phyloP scores from a whole-genome alignment of 2,329 filamentous ascomycete genomes.

The Fonsecaea pedrosoi region DNA sequence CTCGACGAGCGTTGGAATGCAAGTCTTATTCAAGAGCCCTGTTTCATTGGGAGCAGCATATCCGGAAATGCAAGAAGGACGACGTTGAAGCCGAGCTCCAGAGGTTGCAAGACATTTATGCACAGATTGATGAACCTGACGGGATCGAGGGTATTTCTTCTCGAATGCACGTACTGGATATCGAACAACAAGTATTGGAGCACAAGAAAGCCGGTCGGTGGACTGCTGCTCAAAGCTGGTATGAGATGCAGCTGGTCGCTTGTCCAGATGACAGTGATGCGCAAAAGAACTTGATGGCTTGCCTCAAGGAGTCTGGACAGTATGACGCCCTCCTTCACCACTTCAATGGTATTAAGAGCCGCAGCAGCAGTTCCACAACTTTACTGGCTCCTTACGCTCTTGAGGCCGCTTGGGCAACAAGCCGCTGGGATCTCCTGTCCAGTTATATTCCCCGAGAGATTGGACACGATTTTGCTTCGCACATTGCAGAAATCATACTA shows the following conservation, averaged over 20 bases:
- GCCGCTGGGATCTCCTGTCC: slow-evolving; percentile 77
- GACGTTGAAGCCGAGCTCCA: slow-evolving; percentile 69
- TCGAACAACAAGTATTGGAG: slow-evolving; percentile 90
- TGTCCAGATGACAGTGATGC: slow-evolving; percentile 77
- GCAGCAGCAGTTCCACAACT: slow-evolving; percentile 49
- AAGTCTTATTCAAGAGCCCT: slow-evolving; percentile 89
- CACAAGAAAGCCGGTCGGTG: slow-evolving; percentile 92
- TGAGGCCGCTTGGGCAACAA: slow-evolving; percentile 90
- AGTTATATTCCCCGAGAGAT: slow-evolving; percentile 63
- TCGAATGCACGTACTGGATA: slow-evolving; percentile 82
- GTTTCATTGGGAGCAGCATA: slow-evolving; percentile 94
- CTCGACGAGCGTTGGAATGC: slow-evolving; percentile 87
- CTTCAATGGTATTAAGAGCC: slow-evolving; percentile 72
- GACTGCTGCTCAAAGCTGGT: slow-evolving; percentile 96
- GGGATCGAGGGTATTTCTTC: slow-evolving; percentile 93
- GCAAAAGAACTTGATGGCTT: slow-evolving; percentile 83
- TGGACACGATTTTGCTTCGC: slow-evolving; percentile 78
- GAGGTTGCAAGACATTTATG: slow-evolving; percentile 89
- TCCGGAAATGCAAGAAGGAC: slow-evolving; percentile 61
- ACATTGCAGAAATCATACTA: slow-evolving; percentile 72
- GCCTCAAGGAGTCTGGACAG: slow-evolving; percentile 93
- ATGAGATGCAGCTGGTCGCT: slow-evolving; percentile 85
- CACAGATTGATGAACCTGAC: slow-evolving; percentile 96
- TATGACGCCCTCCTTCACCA: slow-evolving; percentile 88
- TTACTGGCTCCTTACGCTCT: slow-evolving; percentile 80